These are phyloP conservation scores for Wickerhamomyces bisporus DNA, from an alignment of 805 yeast genomes.

Conservation along the genomic window DNA sequence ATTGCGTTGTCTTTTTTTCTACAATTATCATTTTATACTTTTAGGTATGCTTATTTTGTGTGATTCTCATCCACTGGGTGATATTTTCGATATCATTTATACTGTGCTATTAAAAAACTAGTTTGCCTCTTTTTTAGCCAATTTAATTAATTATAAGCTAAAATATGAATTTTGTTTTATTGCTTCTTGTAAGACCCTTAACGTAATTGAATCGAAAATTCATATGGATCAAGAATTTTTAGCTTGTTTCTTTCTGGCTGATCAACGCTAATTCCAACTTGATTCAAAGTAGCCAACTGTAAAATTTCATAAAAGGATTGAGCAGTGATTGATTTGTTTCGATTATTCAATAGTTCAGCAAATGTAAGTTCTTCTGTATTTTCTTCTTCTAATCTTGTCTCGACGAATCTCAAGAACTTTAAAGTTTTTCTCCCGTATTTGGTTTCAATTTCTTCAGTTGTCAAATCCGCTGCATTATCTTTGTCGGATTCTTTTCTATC, in stretches of 20 bases:
- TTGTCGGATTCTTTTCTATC: background rate
- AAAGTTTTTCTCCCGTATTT: slow-evolving; percentile 13
- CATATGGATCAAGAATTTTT: background rate
- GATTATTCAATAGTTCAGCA: slow-evolving; percentile 11
- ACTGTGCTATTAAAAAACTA: background rate
- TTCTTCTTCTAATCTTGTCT: slow-evolving; percentile 14
- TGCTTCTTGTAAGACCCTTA: no score
- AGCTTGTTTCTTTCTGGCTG: background rate
- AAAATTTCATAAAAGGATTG: slow-evolving; percentile 24
- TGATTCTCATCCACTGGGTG: no score
- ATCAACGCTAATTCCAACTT: slow-evolving; percentile 6
- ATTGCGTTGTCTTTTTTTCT: slow-evolving; percentile 1
- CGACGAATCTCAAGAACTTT: slow-evolving; percentile 18
- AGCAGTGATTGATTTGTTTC: slow-evolving; percentile 14
- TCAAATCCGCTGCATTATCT: background rate
- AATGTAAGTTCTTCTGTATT: slow-evolving; percentile 8
- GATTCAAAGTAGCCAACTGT: slow-evolving; percentile 20
- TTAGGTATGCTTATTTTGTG: no score
- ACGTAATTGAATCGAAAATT: background rate
- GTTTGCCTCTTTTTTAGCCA: background rate
- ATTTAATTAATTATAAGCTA: background rate
- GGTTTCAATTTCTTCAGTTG: slow-evolving; percentile 2
- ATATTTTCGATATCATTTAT: background rate
- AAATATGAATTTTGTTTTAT: no score
- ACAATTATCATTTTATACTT: no score